These are phyloP conservation scores for Waltergamsia citrina DNA, from an alignment of 2,329 filamentous ascomycete genomes.

Conservation along the genomic window DNA sequence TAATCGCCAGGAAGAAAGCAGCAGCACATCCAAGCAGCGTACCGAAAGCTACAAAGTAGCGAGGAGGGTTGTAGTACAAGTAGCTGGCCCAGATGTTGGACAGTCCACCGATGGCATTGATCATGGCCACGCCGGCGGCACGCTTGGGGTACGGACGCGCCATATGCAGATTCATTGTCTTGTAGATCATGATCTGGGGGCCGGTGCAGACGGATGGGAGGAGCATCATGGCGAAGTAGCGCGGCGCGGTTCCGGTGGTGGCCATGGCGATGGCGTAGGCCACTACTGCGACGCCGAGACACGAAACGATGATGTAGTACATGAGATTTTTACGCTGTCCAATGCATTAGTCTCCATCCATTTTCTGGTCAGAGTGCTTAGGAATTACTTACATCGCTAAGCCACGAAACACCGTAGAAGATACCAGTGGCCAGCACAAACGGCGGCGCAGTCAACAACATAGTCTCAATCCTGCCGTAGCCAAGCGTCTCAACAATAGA, in stretches of 20 bases:
- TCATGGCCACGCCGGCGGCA: slow-evolving; percentile 56
- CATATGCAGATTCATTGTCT: slow-evolving; percentile 60
- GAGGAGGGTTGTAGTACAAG: slow-evolving; percentile 38
- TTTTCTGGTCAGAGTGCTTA: neutral
- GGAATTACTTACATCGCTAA: slow-evolving; percentile 32
- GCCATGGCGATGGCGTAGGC: slow-evolving; percentile 59
- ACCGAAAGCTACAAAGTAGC: slow-evolving; percentile 13
- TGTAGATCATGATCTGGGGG: slow-evolving; percentile 35
- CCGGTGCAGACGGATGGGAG: slow-evolving; percentile 22
- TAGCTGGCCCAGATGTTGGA: slow-evolving; percentile 54
- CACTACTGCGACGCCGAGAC: slow-evolving; percentile 48
- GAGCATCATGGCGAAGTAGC: slow-evolving; percentile 38
- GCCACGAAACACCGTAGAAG: slow-evolving; percentile 47
- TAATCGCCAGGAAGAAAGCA: slow-evolving; percentile 11
- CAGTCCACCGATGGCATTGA: slow-evolving; percentile 51
- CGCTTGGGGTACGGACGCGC: slow-evolving; percentile 67
- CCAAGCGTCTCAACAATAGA: slow-evolving; percentile 57
- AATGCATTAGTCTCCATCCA: slow-evolving; percentile 13
- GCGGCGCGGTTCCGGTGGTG: slow-evolving; percentile 45
- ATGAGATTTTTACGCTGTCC: slow-evolving; percentile 60
- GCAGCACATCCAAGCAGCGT: slow-evolving; percentile 10
- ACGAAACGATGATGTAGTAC: slow-evolving; percentile 54
- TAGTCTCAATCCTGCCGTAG: slow-evolving; percentile 46
- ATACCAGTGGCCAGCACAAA: slow-evolving; percentile 40
- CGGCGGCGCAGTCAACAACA: slow-evolving; percentile 55